Base-by-base conservation (phyloP, 495 filamentous ascomycete genomes). In the Penicillium taxi region DNA sequence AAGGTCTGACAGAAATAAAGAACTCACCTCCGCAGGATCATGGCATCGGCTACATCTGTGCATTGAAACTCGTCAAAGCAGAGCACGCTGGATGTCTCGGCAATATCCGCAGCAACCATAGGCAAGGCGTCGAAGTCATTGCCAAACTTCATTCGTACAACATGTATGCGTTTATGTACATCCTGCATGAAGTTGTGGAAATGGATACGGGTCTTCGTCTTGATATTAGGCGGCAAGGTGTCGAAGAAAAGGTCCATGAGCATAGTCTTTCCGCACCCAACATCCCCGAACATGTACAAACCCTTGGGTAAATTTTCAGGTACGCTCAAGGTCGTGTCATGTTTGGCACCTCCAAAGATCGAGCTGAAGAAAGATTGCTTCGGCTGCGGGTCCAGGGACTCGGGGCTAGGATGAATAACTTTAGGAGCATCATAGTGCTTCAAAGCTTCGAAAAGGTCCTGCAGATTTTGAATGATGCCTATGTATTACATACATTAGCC, bases 101-200 rank as follows among this genome's bases (percentile, higher is more conserved):
- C 90, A 53, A 98, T 86, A 59, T 87, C 82, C 9, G 91, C 91
- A 3, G 88, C 89, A 22, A 98, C 82, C 56, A 94, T 90, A 8
- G 88, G 88, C 27, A 98, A 70, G 24, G 79, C 87, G 61, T 98
- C 91, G 25, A 96, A 72, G 57, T 98, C 87, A 51, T 80, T 86
- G 5, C 91, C 93, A 58, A 93, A 74, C 48, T 78, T 58, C 70
- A 89, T 82, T 70, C 94, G 95, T 54, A 94, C 80, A 47, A 75
- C 73, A 63, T 98, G 91, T 52, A 96, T 67, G 23, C 89, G 74
- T 56, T 82, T 86, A 73, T 98, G 91, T 41, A 96, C 86, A 62
- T 94, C 85, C 63, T 98, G 91, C 90, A 98, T 98, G 70, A 96
- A 98, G 59, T 93, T 94, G 67, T 96, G 87, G 64, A 98, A 98